Evolutionary conservation across 2,329 filamentous ascomycete species (phyloP).

Genomic region (Ramichloridium luteum): DNA sequence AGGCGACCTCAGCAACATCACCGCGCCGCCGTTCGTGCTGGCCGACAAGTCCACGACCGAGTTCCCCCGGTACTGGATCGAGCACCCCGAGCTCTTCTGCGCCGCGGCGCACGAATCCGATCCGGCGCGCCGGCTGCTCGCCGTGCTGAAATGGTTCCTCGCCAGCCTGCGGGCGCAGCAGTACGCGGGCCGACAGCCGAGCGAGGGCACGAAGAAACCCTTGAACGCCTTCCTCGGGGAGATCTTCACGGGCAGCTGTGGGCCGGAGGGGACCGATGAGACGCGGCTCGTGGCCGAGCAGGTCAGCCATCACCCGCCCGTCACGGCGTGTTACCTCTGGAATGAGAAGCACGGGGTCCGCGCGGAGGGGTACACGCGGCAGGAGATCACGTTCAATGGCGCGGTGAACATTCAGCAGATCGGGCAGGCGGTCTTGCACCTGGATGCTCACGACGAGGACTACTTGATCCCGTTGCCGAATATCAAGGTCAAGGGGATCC

Average conservation of each 20-base stretch:
- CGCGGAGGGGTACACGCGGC: constrained; percentile 35
- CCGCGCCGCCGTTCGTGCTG: constrained; percentile 35
- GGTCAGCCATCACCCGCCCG: constrained; percentile 35
- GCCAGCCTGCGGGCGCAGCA: constrained; percentile 36
- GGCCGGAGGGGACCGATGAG: constrained; percentile 26
- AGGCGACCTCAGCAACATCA: constrained; percentile 36
- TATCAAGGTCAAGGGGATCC: constrained; percentile 34
- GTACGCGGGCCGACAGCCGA: constrained; percentile 32
- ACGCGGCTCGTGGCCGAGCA: constrained; percentile 34
- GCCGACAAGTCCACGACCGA: constrained; percentile 35
- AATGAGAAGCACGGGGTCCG: constrained; percentile 32
- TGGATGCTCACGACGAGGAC: constrained; percentile 33
- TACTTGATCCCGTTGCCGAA: constrained; percentile 35
- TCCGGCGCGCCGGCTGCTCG: constrained; percentile 30
- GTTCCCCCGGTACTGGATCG: constrained; percentile 36
- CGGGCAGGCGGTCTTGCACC: constrained; percentile 33
- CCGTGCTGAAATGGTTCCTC: constrained; percentile 40
- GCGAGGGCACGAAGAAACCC: constrained; percentile 38
- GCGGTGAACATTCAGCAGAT: constrained; percentile 36
- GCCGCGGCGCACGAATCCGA: constrained; percentile 31
- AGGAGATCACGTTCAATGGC: constrained; percentile 35
- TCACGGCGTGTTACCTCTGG: constrained; percentile 37
- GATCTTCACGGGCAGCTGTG: constrained; percentile 32
- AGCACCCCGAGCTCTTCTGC: constrained; percentile 34
- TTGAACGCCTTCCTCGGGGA: constrained; percentile 39